These are phyloP conservation scores for Epicoccum sorghinum DNA, from an alignment of 2,329 filamentous ascomycete species.

Conservation along the genomic window DNA sequence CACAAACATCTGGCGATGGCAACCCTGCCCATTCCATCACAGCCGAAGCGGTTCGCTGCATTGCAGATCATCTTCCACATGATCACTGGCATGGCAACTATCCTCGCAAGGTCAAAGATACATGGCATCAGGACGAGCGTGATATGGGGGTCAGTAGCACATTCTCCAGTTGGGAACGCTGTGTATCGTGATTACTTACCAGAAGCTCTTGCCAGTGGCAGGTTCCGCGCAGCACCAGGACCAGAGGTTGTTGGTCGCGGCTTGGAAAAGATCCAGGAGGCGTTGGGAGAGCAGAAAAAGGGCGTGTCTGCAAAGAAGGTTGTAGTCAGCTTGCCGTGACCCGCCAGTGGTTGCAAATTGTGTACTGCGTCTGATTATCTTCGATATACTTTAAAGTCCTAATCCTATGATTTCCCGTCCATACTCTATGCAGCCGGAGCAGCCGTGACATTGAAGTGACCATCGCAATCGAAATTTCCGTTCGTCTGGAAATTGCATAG, in stretches of 20 bases:
- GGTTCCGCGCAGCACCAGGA: constrained; percentile 22
- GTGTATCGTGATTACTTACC: constrained; percentile 17
- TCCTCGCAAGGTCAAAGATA: neutral
- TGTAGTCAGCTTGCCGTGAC: constrained; percentile 6
- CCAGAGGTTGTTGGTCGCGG: constrained; percentile 17
- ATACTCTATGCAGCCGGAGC: neutral
- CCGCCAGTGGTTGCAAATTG: neutral
- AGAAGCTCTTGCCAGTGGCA: constrained; percentile 16
- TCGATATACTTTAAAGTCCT: neutral
- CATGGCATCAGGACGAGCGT: constrained; percentile 1
- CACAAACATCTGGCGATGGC: neutral
- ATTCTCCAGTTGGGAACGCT: constrained; percentile 6
- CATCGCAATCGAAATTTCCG: constrained; percentile 37
- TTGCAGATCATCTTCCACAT: constrained; percentile 1
- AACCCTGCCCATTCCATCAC: neutral
- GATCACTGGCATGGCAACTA: no score
- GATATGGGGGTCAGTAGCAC: constrained; percentile 1
- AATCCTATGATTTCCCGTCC: no score
- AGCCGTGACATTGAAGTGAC: constrained; percentile 18
- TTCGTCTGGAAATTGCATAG: constrained; percentile 36
- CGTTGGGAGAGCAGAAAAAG: constrained; percentile 12
- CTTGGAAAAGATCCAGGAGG: constrained; percentile 18
- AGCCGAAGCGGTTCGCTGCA: neutral
- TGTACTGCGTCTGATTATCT: neutral
- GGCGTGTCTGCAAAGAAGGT: constrained; percentile 22